phyloP scores from a whole-genome alignment of 2,329 filamentous ascomycete genomes.

The Colletotrichum phormii region DNA sequence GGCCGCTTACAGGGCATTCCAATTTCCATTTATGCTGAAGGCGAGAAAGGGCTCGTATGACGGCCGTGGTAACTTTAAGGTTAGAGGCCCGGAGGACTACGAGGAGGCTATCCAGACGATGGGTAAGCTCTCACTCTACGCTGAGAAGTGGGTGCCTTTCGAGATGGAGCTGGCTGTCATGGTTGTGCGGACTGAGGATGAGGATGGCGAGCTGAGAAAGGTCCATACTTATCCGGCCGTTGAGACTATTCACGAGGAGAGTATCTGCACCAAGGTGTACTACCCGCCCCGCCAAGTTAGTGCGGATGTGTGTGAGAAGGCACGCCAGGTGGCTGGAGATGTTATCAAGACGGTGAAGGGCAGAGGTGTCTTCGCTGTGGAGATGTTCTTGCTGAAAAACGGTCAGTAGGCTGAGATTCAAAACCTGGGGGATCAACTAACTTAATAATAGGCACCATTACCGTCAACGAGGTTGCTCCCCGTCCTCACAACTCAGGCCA shows the following conservation, averaged over 20 bases:
- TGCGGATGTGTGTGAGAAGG: constrained; percentile 68
- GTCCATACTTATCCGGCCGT: constrained; percentile 86
- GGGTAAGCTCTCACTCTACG: constrained; percentile 80
- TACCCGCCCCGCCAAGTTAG: constrained; percentile 82
- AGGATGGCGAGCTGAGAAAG: constrained; percentile 58
- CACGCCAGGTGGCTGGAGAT: constrained; percentile 80
- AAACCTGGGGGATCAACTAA: constrained; percentile 7
- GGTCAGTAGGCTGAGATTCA: constrained; percentile 51
- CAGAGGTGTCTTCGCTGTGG: constrained; percentile 94
- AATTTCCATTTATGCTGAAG: constrained; percentile 93
- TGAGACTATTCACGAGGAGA: constrained; percentile 95
- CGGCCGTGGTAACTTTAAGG: constrained; percentile 77
- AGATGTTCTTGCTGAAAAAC: constrained; percentile 89
- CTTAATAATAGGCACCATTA: constrained; percentile 61
- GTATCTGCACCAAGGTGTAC: constrained; percentile 93
- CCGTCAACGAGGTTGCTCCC: constrained; percentile 90
- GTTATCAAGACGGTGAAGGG: constrained; percentile 86
- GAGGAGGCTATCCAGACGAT: constrained; percentile 77
- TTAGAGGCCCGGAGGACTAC: constrained; percentile 58
- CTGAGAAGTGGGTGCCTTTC: constrained; percentile 90
- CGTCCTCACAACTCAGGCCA: constrained; percentile 87
- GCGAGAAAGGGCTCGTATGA: constrained; percentile 91
- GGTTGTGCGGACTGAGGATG: constrained; percentile 89
- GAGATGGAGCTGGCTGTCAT: constrained; percentile 91
- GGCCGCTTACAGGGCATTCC: constrained; percentile 72